Conservation (phyloP, 2,329 filamentous ascomycete genomes). For the Sarocladiaceae sp. region DNA sequence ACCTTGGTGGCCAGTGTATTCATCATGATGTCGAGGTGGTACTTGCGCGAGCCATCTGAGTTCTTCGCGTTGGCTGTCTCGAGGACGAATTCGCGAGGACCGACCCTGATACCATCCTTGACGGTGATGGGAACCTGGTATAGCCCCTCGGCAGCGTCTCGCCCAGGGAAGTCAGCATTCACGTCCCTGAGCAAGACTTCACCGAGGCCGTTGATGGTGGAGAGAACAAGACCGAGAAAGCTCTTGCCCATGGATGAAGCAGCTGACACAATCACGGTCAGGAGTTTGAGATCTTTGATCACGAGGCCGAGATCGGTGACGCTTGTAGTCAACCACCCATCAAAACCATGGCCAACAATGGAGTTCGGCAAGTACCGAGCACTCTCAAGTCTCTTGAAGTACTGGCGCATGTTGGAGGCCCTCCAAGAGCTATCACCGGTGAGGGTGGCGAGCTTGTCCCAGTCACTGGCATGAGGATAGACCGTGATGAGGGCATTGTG, state of each 20-base stretch:
- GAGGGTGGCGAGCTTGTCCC: slow-evolving; percentile 31
- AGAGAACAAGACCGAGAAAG: slow-evolving; percentile 14
- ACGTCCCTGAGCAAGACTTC: slow-evolving; percentile 23
- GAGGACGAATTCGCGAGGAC: slow-evolving; percentile 52
- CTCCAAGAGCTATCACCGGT: slow-evolving; percentile 40
- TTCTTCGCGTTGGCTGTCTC: slow-evolving; percentile 17
- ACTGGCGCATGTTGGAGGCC: slow-evolving; percentile 33
- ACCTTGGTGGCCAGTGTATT: slow-evolving; percentile 31
- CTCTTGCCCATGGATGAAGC: slow-evolving; percentile 22
- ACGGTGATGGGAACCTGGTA: slow-evolving; percentile 57
- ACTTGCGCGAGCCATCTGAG: slow-evolving; percentile 14
- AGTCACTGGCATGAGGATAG: slow-evolving; percentile 36
- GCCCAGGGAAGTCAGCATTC: slow-evolving; percentile 19
- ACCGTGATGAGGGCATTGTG: slow-evolving; percentile 35
- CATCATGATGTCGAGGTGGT: slow-evolving; percentile 22
- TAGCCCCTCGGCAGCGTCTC: slow-evolving; percentile 27
- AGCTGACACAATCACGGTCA: slow-evolving; percentile 22
- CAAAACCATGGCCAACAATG: slow-evolving; percentile 36
- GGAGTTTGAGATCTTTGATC: slow-evolving; percentile 23
- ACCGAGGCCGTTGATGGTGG: slow-evolving; percentile 19
- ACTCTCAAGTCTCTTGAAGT: slow-evolving; percentile 38
- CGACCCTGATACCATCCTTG: slow-evolving; percentile 45
- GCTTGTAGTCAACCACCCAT: slow-evolving; percentile 30
- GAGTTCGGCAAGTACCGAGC: slow-evolving; percentile 35
- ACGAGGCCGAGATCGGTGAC: slow-evolving; percentile 18